These are phyloP conservation scores for Wickerhamiella allomyrinae DNA, from an alignment of 805 yeast genomes.

Conservation along the genomic window DNA sequence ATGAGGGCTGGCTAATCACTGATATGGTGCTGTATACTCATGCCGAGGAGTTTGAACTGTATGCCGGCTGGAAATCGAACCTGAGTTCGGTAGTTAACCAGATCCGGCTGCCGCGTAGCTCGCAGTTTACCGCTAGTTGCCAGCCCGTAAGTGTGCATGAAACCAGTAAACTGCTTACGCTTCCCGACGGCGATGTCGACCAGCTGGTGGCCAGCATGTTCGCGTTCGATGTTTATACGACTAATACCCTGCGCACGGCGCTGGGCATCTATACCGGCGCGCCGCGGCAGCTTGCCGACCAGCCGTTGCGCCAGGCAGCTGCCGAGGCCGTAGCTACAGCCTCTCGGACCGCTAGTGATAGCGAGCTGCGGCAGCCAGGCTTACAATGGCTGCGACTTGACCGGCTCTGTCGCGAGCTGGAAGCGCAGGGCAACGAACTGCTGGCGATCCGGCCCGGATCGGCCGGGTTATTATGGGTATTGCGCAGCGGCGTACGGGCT, in stretches of 20 bases:
- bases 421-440: constrained; percentile 45
- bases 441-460: constrained; percentile 33
- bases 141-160: not conserved
- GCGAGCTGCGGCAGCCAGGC: constrained; percentile 27
- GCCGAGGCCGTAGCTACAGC: constrained; percentile 1
- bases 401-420: constrained; percentile 57
- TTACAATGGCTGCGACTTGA: constrained; percentile 58
- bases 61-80: constrained; percentile 13
- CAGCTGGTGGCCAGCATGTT: constrained; percentile 4
- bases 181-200: constrained; percentile 9
- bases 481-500: constrained; percentile 2
- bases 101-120: not conserved
- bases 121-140: not conserved
- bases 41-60: not conserved
- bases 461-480: constrained; percentile 9
- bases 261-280: constrained; percentile 1
- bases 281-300: not conserved
- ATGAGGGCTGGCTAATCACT: constrained; percentile 11
- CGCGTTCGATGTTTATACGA: not conserved
- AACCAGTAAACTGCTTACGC: not conserved
- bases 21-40: constrained; percentile 1
- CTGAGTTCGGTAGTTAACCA: constrained; percentile 4
- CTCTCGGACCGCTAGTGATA: constrained; percentile 20
- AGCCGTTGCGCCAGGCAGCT: not conserved
- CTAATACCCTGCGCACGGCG: constrained; percentile 4